Evolutionary conservation across 192 early-diverging fungal genomes (phyloP).

Genomic region (Coemansia sp.): DNA sequence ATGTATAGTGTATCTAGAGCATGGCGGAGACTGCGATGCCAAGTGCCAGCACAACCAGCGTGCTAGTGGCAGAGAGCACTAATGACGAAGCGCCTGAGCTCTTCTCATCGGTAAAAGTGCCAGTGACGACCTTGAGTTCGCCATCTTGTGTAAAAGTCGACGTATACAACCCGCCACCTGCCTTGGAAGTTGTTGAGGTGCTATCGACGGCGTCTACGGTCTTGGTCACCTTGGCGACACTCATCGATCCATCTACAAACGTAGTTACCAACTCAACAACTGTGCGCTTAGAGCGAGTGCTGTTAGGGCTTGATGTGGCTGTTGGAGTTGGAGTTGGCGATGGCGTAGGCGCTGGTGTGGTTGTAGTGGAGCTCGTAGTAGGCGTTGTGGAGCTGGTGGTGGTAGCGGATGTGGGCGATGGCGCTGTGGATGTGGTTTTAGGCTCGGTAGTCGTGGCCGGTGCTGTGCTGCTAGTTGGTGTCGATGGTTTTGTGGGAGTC

Average conservation of each 20-base stretch:
- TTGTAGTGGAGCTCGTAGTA: background rate
- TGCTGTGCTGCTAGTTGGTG: background rate
- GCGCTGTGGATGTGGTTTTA: background rate
- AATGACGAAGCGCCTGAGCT: background rate
- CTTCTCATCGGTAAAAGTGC: conserved; percentile 5
- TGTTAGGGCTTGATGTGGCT: background rate
- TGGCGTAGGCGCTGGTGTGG: background rate
- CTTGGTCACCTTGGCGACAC: conserved; percentile 17
- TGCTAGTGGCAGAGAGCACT: background rate
- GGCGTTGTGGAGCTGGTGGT: background rate
- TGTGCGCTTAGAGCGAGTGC: conserved; percentile 13
- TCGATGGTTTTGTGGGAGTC: background rate
- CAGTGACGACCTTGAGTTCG: conserved; percentile 24
- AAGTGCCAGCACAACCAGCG: background rate
- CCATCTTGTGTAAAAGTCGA: conserved; percentile 30
- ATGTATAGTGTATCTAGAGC: background rate
- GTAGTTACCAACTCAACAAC: conserved; percentile 26
- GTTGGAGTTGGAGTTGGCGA: background rate
- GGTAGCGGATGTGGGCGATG: background rate
- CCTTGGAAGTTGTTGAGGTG: background rate
- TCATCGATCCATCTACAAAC: conserved; percentile 25
- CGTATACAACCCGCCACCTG: conserved; percentile 7
- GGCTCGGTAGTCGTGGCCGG: background rate
- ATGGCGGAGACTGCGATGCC: background rate
- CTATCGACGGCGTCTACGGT: conserved; percentile 1